Conservation (phyloP, 768 basidiomycete genomes). For the Russula compacta region DNA sequence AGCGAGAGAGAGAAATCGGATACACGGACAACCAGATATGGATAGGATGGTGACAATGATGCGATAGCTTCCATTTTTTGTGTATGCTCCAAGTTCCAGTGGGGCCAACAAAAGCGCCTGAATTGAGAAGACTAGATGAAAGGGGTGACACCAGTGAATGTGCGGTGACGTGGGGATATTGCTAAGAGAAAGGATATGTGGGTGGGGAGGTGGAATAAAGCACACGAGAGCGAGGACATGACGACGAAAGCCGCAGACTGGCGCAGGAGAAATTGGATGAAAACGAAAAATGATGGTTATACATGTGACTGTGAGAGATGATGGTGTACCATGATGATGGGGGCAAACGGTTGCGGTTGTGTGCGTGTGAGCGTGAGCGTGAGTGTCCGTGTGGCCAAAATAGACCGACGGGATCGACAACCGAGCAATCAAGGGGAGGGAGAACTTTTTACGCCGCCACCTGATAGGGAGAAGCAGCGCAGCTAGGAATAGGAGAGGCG, state of each 20-base stretch:
- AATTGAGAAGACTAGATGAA: too few relatives aligned
- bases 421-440: too few relatives aligned
- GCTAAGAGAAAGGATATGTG: too few relatives aligned
- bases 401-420: too few relatives aligned
- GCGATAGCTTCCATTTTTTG: too few relatives aligned
- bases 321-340: not conserved
- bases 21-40: too few relatives aligned
- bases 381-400: not conserved
- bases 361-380: too few relatives aligned
- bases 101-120: too few relatives aligned
- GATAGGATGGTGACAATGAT: too few relatives aligned
- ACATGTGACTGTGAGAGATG: not conserved
- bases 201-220: not conserved
- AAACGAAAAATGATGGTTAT: not conserved
- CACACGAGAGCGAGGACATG: slow-evolving; percentile 13
- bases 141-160: not conserved
- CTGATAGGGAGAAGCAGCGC: slow-evolving; percentile 1
- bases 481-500: not conserved
- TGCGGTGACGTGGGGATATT: not conserved
- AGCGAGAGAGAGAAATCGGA: too few relatives aligned
- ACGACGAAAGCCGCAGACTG: slow-evolving; percentile 13
- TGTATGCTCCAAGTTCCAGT: too few relatives aligned
- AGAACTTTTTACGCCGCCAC: not conserved
- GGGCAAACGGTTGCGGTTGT: too few relatives aligned
- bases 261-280: not conserved